A percentile compares a stretch with the other conserved stretches of the same genome.
Evolutionary conservation across 169 alveolate genomes (phyloP).

Genomic region (Gregarina niphandrodes): DNA sequence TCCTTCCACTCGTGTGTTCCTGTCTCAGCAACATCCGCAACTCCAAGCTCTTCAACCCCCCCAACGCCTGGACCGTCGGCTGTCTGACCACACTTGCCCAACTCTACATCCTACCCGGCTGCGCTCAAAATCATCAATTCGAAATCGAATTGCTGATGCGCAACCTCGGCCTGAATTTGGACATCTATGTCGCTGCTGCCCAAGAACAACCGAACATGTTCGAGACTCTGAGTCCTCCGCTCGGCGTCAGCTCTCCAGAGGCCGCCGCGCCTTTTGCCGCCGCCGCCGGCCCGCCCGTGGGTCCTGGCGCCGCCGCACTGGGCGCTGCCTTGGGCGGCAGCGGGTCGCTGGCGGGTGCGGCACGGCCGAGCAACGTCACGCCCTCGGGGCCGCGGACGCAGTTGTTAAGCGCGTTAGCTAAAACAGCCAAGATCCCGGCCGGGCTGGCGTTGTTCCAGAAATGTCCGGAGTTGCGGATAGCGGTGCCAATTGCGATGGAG

Average conservation of each 20-base stretch:
- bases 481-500: constrained; percentile 80
- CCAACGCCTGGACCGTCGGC: constrained; percentile 75
- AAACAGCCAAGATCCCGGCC: neutral
- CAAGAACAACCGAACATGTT: too few species aligned
- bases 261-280: too few species aligned
- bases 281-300: too few species aligned
- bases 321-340: too few species aligned
- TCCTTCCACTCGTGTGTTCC: constrained; percentile 56
- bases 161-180: constrained; percentile 34
- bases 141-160: constrained; percentile 61
- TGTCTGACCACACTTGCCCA: constrained; percentile 48
- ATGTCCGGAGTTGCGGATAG: constrained; percentile 39
- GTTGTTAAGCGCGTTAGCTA: neutral
- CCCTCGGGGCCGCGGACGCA: too few species aligned
- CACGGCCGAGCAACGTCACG: too few species aligned
- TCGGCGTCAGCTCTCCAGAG: too few species aligned
- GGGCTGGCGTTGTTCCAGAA: neutral
- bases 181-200: too few species aligned
- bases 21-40: constrained; percentile 36
- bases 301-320: too few species aligned
- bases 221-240: too few species aligned
- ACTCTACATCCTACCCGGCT: constrained; percentile 43
- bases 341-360: too few species aligned
- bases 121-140: constrained; percentile 48
- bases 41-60: constrained; percentile 52